Evolutionary conservation across 352 stramenopile genomes (phyloP), one percentile per base, ranked within the genome.

Genomic region (Globisporangium paddicum): DNA sequence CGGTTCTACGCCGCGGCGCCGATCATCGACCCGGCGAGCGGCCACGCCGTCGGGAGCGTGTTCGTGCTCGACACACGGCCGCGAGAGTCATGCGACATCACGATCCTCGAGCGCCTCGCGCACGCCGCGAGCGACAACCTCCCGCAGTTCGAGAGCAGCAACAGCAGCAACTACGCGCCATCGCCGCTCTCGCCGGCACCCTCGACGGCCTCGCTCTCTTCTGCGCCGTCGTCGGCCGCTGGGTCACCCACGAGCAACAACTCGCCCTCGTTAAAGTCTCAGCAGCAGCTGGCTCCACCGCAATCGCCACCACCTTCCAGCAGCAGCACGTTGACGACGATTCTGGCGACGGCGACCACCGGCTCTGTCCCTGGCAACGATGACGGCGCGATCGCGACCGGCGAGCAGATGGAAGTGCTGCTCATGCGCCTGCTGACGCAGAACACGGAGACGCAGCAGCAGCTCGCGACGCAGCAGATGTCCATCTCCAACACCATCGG

Each of bases 1-100:
- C 86, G 94, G n/a, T 98, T 98, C 64, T 98, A 98, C 71, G 96
- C 96, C 5, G 69, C 77, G 18, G 85, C 81, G 14, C 85, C 85
- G 5, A 88, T 94, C 52, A 49, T 92, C 13, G 73, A 88, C 49
- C 76, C 64, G 1, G 69, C 70, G 42, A 80, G 73, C 5, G 82
- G 82, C 2, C 69, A 86, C 53, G 76, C 72, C 44, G 50, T 94
- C 6, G 85, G 85, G 4, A 89, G 71, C 26, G 80, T 94, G 26
- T 94, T 94, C 62, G 85, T 94, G n/a, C 61, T 94, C 11, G 85
- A 94, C 58, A 90, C 79, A 26, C 80, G 79, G 7, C 78, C 84
- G 16, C 78, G 84, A 34, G 79, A 88, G 59, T 74, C 78, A 13
- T 88, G 73, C 54, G 82, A 91, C 59, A 66, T 91, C 44, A 69